Base-by-base conservation (phyloP, 768 basidiomycete genomes). In the Lactifluus pinguis region DNA sequence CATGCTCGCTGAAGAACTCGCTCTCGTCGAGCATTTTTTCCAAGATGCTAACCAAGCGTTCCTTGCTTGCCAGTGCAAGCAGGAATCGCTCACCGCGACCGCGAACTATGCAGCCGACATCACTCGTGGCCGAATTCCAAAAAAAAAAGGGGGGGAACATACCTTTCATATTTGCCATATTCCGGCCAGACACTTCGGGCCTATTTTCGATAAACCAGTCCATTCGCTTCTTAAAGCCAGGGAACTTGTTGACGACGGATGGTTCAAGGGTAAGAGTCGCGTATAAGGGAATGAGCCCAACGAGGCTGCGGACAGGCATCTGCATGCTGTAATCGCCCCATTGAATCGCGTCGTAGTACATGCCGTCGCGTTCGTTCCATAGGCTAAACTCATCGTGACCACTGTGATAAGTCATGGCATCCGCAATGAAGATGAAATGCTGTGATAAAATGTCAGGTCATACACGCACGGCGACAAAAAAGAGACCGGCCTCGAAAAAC, bases 371-470 rank as follows among this genome's bases (percentile, higher is more conserved):
- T 65, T 98, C 97, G 71, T 87, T 97, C 97, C 97, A 99, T 13
- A 99, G 79, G 63, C 88, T 89, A 47, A 80, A 70, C 68, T 92
- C 86, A 66, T 85, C 77, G 42, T 87, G 86, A n/a, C 87, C 87
- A 60, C 83, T 79, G 68, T 82, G 80, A 75, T 82, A 98, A 1
- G 97, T 97, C 97, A 99, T 98, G 8, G 97, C 97, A 71, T 99
- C 97, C 9, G 97, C 84, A 55, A 99, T 99, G 77, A 94, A 95
- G 68, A 98, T 87, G 74, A 98, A 99, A 72, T 98, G 94, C 87
- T 94, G 68, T 39, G 63, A 69, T 64, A 19, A n/a, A 44, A 60
- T 41, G 52, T 44, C n/a, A 59, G 8, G 58, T 17, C 9, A 44
- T 30, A 49, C 21, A 45, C 21, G 36, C n/a, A 17, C 48, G 17